A percentile compares a stretch with the other conserved stretches of the same genome.
These are phyloP conservation scores for Solanum microdontum DNA, from an alignment of 257 asterid species.

Conservation along the genomic window DNA sequence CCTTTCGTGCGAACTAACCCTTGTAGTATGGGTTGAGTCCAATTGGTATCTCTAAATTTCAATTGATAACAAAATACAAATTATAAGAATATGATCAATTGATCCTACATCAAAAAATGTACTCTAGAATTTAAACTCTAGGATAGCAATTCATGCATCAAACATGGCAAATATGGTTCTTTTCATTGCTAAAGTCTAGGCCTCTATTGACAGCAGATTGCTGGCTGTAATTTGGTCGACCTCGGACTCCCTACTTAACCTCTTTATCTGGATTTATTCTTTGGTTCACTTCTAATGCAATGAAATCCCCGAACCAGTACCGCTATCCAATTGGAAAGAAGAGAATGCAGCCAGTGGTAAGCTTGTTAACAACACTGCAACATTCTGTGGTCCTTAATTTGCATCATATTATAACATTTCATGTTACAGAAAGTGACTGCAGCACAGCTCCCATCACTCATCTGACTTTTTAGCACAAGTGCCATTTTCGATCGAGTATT, in stretches of 20 bases:
- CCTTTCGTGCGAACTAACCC: too few relatives aligned
- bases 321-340: constrained; percentile 85
- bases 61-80: background rate
- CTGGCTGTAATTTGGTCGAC: constrained; percentile 90
- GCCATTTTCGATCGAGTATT: constrained; percentile 61
- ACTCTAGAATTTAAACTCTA: background rate
- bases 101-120: background rate
- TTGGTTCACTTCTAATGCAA: constrained; percentile 81
- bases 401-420: background rate
- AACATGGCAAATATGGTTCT: constrained; percentile 63
- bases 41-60: background rate
- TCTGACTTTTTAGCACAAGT: constrained; percentile 44
- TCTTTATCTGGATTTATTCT: constrained; percentile 74
- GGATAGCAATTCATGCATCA: constrained; percentile 58
- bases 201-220: constrained; percentile 77
- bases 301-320: constrained; percentile 63
- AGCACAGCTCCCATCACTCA: constrained; percentile 30
- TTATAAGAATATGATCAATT: background rate
- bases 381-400: background rate
- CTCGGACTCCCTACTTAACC: constrained; percentile 75
- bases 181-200: constrained; percentile 62
- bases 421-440: background rate
- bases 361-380: background rate
- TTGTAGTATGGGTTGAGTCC: background rate
- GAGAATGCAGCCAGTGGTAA: constrained; percentile 94